phyloP scores from a whole-genome alignment of 192 early-diverging fungal species.

The Coemansia sp. region DNA sequence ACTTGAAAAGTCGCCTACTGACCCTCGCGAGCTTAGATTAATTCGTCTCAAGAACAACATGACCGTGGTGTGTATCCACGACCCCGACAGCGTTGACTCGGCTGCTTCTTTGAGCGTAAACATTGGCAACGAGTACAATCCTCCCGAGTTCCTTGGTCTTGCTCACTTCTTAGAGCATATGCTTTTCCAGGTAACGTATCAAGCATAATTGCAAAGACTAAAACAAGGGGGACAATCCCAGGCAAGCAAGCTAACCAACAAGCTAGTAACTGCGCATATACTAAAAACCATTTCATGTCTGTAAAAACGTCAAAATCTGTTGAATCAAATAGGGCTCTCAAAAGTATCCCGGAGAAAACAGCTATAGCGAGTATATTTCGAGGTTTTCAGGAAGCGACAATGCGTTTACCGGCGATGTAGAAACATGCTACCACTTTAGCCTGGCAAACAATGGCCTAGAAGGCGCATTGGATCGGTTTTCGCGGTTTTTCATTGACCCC shows the following conservation, averaged over 20 bases:
- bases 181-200: slow-evolving; percentile 58
- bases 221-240: too few relatives aligned
- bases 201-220: too few relatives aligned
- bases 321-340: slow-evolving; percentile 46
- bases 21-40: slow-evolving; percentile 57
- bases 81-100: slow-evolving; percentile 53
- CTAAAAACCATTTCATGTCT: too few relatives aligned
- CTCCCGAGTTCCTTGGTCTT: slow-evolving; percentile 59
- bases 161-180: slow-evolving; percentile 73
- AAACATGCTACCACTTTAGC: slow-evolving; percentile 31
- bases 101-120: slow-evolving; percentile 59
- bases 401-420: slow-evolving; percentile 22
- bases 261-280: too few relatives aligned
- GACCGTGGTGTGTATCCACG: slow-evolving; percentile 58
- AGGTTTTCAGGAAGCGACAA: slow-evolving; percentile 29
- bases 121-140: slow-evolving; percentile 61
- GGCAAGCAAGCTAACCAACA: too few relatives aligned
- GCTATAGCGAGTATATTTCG: slow-evolving; percentile 45
- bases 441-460: slow-evolving; percentile 50
- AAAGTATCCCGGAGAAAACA: slow-evolving; percentile 69
- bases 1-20: slow-evolving; percentile 51
- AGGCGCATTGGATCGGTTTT: slow-evolving; percentile 66
- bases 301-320: neutral
- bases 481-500: slow-evolving; percentile 89
- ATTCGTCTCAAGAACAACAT: slow-evolving; percentile 58